Percentiles rank a stretch among this genome's conserved stretches.
phyloP scores from a whole-genome alignment of 345 rosid species.

The Heritiera littoralis region DNA sequence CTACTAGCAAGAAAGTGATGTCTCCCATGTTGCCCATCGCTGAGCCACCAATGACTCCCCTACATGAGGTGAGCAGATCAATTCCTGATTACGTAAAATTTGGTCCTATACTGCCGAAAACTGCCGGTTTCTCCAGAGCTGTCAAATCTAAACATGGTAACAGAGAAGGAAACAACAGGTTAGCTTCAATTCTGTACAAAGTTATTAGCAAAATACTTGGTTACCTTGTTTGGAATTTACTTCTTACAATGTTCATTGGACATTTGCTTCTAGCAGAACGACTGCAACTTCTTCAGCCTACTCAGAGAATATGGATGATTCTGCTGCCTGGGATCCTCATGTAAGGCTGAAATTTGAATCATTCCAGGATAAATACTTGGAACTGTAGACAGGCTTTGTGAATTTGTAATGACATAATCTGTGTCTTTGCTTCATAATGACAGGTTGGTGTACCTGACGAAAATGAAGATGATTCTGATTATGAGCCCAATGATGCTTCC shows the following conservation, averaged over 20 bases:
- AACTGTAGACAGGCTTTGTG: not conserved
- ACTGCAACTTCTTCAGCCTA: constrained; percentile 32
- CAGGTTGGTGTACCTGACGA: constrained; percentile 41
- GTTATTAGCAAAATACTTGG: not conserved
- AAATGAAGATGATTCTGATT: constrained; percentile 33
- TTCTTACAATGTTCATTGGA: constrained; percentile 8
- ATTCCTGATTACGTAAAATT: constrained; percentile 65
- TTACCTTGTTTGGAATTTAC: not conserved
- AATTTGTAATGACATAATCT: constrained; percentile 13
- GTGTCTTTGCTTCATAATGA: constrained; percentile 14
- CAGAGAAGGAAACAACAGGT: constrained; percentile 48
- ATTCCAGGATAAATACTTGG: not conserved
- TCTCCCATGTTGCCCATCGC: constrained; percentile 62
- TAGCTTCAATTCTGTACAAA: constrained; percentile 11
- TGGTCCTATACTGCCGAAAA: constrained; percentile 61
- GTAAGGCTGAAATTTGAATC: constrained; percentile 33
- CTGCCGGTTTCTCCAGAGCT: constrained; percentile 48
- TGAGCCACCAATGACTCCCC: constrained; percentile 69
- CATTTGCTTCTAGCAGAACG: constrained; percentile 37
- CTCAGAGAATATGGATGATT: constrained; percentile 34
- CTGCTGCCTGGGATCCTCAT: constrained; percentile 35
- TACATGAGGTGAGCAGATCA: constrained; percentile 48
- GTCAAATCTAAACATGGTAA: constrained; percentile 31
- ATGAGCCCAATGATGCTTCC: constrained; percentile 35
- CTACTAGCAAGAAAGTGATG: constrained; percentile 40